Evolutionary conservation across 2,329 filamentous ascomycete species (phyloP), one percentile per base, ranked within the genome.

Genomic region (Colletotrichum noveboracense): DNA sequence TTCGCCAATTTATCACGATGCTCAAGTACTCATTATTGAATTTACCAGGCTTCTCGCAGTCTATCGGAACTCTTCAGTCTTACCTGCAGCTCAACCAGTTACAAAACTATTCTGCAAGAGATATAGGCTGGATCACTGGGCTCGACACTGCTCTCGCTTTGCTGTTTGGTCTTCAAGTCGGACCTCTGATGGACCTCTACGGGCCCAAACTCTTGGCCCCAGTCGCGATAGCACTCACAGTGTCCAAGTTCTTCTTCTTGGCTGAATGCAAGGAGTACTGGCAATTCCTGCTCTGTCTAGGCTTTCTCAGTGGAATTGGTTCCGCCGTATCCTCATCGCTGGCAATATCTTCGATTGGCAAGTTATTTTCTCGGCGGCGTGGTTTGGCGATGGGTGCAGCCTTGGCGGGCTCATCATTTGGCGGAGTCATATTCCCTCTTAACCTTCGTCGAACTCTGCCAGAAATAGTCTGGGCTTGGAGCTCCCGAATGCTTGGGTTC

Each of bases 61-160:
- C 79, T 72, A 85, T 89, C 18, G 88, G 88, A 30, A 84, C 87
- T 2, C 79, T 89, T 1, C 88, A 89, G 76, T 82, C 87, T 55
- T 88, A 88, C 71, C 83, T 88, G 24, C 83, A 83, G 38, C 80
- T 79, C 6, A 81, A 89, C 70, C 88, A 89, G 76, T 81, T 89
- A 1, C 78, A 81, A 0, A 73, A 79, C 9, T 87, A 87, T 75
- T 83, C 82, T 5, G 80, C 85, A 6, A 79, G 84, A 5, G 84
- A 89, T 21, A 83, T 89, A 2, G 88, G 87, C 30, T 89, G 87
- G 88, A 89, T 89, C 70, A 84, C 86, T 0, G 85, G 87, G 1
- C 76, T 88, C 5, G 85, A 88, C 30, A 83, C 85, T 4, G 88
- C 87, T 66, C 78, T 89, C 3, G 82, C 85, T 0, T 79, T 89